Evolutionary conservation across 2,329 filamentous ascomycete species (phyloP).

Genomic region (Calonectria naviculata): DNA sequence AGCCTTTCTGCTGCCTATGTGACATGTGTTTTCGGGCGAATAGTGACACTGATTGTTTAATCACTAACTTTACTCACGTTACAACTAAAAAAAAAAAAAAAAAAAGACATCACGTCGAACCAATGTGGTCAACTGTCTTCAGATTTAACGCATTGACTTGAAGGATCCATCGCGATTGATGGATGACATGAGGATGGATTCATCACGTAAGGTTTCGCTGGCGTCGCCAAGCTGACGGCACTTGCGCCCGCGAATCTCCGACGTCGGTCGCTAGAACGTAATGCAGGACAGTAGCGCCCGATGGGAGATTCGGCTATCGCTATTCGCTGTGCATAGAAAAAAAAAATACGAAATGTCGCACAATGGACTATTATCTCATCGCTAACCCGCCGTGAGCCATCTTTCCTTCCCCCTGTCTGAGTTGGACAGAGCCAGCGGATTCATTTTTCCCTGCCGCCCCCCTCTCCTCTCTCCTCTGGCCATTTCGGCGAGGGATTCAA

Average conservation of each 20-base stretch:
- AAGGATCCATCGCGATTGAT: background rate
- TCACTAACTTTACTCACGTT: background rate
- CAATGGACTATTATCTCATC: slow-evolving; percentile 6
- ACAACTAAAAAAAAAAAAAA: background rate
- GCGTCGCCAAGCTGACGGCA: background rate
- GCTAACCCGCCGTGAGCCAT: background rate
- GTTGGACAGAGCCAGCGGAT: background rate
- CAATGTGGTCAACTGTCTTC: background rate
- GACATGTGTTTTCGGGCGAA: background rate
- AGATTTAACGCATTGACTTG: background rate
- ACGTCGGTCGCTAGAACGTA: slow-evolving; percentile 13
- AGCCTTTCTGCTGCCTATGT: background rate
- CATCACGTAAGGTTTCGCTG: background rate
- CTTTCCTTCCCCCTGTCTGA: background rate
- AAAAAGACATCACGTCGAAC: background rate
- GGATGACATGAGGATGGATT: background rate
- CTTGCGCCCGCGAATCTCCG: slow-evolving; percentile 14
- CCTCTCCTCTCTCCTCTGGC: background rate
- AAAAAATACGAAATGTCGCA: slow-evolving; percentile 1
- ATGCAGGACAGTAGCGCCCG: background rate
- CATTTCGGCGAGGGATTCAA: background rate
- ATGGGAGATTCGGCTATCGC: background rate
- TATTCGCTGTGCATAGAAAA: background rate
- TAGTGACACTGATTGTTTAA: background rate
- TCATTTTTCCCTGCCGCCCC: background rate